Evolutionary conservation across 2,329 filamentous ascomycete species (phyloP), one percentile per base, ranked within the genome.

Genomic region (Tolypocladium ophioglossoides): DNA sequence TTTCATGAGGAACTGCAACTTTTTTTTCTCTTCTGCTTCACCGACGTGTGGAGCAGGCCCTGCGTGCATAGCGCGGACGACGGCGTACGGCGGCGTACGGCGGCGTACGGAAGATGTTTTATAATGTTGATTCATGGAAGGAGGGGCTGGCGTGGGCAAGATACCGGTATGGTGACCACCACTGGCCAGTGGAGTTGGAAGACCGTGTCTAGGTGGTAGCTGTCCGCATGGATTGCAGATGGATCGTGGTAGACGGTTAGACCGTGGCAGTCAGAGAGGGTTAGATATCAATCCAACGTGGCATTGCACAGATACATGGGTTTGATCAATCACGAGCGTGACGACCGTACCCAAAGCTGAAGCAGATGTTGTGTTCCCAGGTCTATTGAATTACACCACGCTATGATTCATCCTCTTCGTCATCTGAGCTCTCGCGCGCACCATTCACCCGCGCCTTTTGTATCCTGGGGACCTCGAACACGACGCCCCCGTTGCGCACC

Each of bases 401-500:
- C 54, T 56, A 56, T 52, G 55, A 62, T 56, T 63, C 60, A 54
- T 62, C 55, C 41, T 56, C 55, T 32, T 62, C 55, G 10, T 59
- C 61, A 11, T 52, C 57, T 49, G 58, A 54, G 35, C 55, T 34
- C 40, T 59, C 62, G 18, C 52, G 62, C n/a, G 44, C 41, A 8
- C 52, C 52, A 14, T 53, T 53, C 2, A 38, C 32, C 53, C 55
- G 61, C 20, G 59, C 58, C 57, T 62, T 69, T 47, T 63, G 62
- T 61, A 72, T 61, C 63, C 72, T 75, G 16, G 87, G 81, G 37
- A 96, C 82, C 67, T 96, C 91, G 66, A 96, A 95, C 11, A 96
- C 79, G 27, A 94, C 80, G n/a, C 87, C 88, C 8, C 89, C 89
- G 66, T 96, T 96, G 60, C 85, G 85, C 4, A 84, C 89, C 9